Base-by-base conservation (phyloP, 2,329 filamentous ascomycete species). In the Leptodontidium sp. region DNA sequence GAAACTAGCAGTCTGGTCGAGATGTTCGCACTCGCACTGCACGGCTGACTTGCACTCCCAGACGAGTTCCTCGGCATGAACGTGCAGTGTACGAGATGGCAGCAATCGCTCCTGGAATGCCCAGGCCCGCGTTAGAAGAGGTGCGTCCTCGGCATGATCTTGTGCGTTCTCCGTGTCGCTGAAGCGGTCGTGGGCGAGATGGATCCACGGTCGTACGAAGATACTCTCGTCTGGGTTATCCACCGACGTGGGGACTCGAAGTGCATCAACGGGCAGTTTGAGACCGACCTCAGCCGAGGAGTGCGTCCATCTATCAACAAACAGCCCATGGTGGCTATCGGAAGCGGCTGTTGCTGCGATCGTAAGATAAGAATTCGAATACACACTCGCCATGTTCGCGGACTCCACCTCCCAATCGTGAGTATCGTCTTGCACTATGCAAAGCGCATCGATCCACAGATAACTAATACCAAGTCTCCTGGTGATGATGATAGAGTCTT, bases 301-400 rank as follows among this genome's bases (percentile, higher is more conserved):
- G 1, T 4, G 21, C 17, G 55, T 59, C 55, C 55, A 59, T 40
- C 32, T 38, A 12, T 59, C 21, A 14, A n/a, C 12, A 21, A 59
- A 40, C 15, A 59, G 12, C 1, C 55, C 55, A 3, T 21, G 32
- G 15, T 59, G 55, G 55, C 17, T 38, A 40, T 38, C 17, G 35
- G 17, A 14, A 11, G 55, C 32, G 15, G 55, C 29, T 9, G 55
- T 59, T 8, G 55, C 55, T 14, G 55, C 55, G 8, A 59, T 40
- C n/a, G 55, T 59, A 11, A 59, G 29, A 8, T 59, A 40, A 14
- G 55, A 59, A 59, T 59, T 59, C 55, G 55, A 59, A 29, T 59
- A 59, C 24, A 59, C n/a, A 38, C 32, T 24, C 17, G 32, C 55
- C 55, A 59, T 59, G 1, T 38, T 26, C 2, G 32, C 38, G 8